Evolutionary conservation across 2,329 filamentous ascomycete genomes (phyloP).

Genomic region (Lasiodiplodia theobromae): DNA sequence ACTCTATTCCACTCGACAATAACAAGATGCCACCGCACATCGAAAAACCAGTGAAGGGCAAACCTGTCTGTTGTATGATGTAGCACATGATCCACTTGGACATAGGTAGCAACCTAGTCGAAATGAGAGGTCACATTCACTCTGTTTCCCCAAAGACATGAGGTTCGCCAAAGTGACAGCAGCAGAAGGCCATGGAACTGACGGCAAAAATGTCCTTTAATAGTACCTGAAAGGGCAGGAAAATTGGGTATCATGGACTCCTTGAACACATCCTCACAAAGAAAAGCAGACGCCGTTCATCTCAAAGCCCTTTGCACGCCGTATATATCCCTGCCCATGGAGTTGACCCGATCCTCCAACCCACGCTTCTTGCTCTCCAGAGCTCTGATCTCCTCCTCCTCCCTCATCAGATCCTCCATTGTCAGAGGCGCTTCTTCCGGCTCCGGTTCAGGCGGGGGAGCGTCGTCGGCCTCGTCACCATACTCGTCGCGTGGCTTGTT

Average conservation of each 20-base stretch:
- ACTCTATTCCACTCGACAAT: background rate
- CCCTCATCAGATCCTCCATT: constrained; percentile 71
- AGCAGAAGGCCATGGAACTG: too few species aligned
- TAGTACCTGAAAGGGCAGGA: background rate
- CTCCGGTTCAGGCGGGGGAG: constrained; percentile 58
- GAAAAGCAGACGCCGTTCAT: background rate
- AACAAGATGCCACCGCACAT: background rate
- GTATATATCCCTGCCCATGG: constrained; percentile 69
- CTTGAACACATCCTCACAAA: background rate
- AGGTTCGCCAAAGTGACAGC: background rate
- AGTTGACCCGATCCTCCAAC: constrained; percentile 69
- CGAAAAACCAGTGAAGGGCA: background rate
- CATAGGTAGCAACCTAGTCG: background rate
- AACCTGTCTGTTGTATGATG: background rate
- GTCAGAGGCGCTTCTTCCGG: constrained; percentile 58
- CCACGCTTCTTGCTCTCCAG: constrained; percentile 68
- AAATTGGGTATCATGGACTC: constrained; percentile 23
- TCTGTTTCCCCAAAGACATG: background rate
- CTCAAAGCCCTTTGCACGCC: constrained; percentile 20
- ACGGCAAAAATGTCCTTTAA: too few species aligned
- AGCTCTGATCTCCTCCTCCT: constrained; percentile 72
- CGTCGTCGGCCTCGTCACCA: constrained; percentile 53
- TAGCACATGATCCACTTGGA: background rate
- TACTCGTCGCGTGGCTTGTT: constrained; percentile 67
- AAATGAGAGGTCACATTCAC: background rate